Evolutionary conservation across 2,329 filamentous ascomycete genomes (phyloP), one percentile per base, ranked within the genome.

Genomic region (Penicillium palitans): DNA sequence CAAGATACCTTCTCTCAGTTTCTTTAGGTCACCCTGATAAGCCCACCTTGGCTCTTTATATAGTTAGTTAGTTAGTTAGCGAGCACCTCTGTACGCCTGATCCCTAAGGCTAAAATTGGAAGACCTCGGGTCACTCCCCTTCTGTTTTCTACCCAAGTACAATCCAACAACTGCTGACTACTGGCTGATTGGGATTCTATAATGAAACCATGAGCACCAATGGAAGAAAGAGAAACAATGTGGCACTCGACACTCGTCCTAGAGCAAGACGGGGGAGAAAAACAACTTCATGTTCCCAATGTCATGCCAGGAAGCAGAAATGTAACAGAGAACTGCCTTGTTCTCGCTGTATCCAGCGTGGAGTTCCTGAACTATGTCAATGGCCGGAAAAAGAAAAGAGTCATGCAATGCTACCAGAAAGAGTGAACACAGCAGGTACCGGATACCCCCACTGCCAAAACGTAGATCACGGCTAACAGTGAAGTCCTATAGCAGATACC

Each of bases 241-340:
- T 35, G 29, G 39, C 31, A n/a, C 19, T 52, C 17, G 48, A 60
- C 6, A 25, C 51, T 33, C 37, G 31, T 13, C 41, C 44, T 31
- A 49, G 47, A 55, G 42, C 17, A 35, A 57, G 33, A 31, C 59
- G 61, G 33, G 61, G 61, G 13, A 60, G 59, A 35, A 61, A 58
- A 52, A 54, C 59, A 40, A 63, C 49, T 9, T 58, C 61, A 6
- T 61, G 61, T 24, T 55, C 55, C 17, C 59, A 61, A 46, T 63
- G 58, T 29, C 59, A 63, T 24, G 24, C 46, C n/a, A 55, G 61
- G 27, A 63, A 61, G 45, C 61, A 63, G 50, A 63, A 54, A 59
- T 61, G 56, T 35, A 50, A 58, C 29, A 40, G 39, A 41, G 58
- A 61, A 24, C 40, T 54, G 24, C 59, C 61, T 41, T 63, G 61